A percentile compares a stretch with the other conserved stretches of the same genome.
Evolutionary conservation across 805 yeast species (phyloP).

Genomic region (Hagleromyces aurorensis): DNA sequence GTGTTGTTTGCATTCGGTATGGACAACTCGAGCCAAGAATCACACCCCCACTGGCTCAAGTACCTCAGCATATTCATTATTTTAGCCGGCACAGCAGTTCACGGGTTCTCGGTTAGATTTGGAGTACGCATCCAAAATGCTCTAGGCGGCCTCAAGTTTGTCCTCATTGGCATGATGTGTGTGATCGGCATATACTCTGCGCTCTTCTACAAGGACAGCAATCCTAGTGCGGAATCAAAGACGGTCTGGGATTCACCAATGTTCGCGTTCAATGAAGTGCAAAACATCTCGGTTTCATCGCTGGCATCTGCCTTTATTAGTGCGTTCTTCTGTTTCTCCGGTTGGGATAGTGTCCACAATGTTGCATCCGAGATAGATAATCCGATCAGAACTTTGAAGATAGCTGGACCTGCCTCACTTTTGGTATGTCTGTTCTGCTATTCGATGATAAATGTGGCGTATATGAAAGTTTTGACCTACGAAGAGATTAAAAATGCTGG

Average conservation of each 20-base stretch:
- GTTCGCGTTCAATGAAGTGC: slow-evolving; percentile 23
- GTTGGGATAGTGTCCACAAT: slow-evolving; percentile 57
- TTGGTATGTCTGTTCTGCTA: slow-evolving; percentile 42
- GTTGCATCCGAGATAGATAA: slow-evolving; percentile 54
- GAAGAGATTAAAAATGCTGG: slow-evolving; percentile 48
- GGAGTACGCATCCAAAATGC: slow-evolving; percentile 57
- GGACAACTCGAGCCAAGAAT: slow-evolving; percentile 32
- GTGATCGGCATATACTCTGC: slow-evolving; percentile 51
- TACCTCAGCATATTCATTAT: slow-evolving; percentile 37
- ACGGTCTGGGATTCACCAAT: slow-evolving; percentile 8
- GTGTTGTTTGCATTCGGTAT: slow-evolving; percentile 38
- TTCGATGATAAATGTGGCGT: slow-evolving; percentile 46
- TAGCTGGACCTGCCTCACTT: slow-evolving; percentile 54
- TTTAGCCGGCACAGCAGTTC: slow-evolving; percentile 35
- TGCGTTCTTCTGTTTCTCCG: slow-evolving; percentile 52
- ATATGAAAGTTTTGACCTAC: slow-evolving; percentile 45
- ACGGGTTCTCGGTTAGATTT: slow-evolving; percentile 49
- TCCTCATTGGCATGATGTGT: slow-evolving; percentile 45
- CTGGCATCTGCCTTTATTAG: slow-evolving; percentile 49
- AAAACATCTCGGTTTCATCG: slow-evolving; percentile 35
- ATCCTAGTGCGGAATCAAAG: neutral
- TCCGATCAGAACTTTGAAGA: slow-evolving; percentile 47
- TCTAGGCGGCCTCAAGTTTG: slow-evolving; percentile 53
- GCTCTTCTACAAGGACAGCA: slow-evolving; percentile 32
- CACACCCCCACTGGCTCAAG: slow-evolving; percentile 33